These are phyloP conservation scores for Vaccinium macrocarpon DNA, from an alignment of 148 eudicot genomes.

Conservation along the genomic window DNA sequence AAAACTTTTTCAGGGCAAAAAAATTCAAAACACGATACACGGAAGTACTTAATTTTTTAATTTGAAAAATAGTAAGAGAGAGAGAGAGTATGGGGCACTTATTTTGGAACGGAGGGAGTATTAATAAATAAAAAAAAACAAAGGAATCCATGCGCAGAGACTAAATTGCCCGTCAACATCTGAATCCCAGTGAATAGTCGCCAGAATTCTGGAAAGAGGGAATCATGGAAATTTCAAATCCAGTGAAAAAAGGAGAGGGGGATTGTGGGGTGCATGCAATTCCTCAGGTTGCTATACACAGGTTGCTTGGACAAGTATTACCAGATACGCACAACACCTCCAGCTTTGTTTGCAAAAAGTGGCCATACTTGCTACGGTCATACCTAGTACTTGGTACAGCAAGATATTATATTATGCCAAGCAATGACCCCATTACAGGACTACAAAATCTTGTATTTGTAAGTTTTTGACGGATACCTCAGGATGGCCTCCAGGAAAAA, in stretches of 20 bases:
- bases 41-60: too few species aligned
- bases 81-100: too few species aligned
- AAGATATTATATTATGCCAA: neutral
- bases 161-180: neutral
- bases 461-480: conserved; percentile 49
- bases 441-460: neutral
- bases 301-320: neutral
- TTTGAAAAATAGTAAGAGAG: too few species aligned
- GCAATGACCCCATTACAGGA: neutral
- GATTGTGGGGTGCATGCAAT: too few species aligned
- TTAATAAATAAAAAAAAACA: neutral
- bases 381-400: neutral
- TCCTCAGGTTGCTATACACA: neutral
- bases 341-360: neutral
- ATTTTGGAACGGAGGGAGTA: too few species aligned
- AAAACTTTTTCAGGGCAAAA: too few species aligned
- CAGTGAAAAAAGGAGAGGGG: neutral
- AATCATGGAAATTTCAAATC: neutral
- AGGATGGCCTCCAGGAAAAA: conserved; percentile 99
- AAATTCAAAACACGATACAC: too few species aligned
- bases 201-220: neutral
- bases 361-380: neutral
- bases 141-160: neutral
- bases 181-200: neutral
- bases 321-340: neutral